phyloP scores from a whole-genome alignment of 2,329 filamentous ascomycete genomes.

The Fusarium begoniae region DNA sequence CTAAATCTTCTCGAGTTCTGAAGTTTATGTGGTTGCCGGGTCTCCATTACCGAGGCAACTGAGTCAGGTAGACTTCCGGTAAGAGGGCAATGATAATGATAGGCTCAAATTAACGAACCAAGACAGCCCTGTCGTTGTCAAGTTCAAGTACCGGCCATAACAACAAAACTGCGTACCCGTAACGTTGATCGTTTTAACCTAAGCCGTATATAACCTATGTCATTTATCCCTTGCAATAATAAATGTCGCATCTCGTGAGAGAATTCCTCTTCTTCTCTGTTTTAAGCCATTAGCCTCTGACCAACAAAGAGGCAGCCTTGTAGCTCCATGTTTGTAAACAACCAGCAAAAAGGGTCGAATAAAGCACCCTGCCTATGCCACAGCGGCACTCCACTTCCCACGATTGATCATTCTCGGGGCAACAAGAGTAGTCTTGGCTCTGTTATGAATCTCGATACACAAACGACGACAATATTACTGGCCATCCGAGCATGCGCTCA shows the following conservation, averaged over 20 bases:
- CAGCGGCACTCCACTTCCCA: neutral
- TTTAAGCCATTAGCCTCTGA: too few relatives aligned
- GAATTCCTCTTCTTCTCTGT: neutral
- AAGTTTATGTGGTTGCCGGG: neutral
- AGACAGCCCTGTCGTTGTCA: neutral
- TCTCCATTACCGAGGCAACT: neutral
- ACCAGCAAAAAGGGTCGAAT: too few relatives aligned
- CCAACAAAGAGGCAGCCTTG: neutral
- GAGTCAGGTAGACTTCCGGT: neutral
- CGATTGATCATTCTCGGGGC: fast-evolving
- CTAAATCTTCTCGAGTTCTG: fast-evolving
- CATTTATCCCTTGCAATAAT: neutral
- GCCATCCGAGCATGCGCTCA: neutral
- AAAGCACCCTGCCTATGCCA: neutral
- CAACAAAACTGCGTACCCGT: too few relatives aligned
- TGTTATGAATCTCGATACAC: neutral
- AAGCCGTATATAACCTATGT: too few relatives aligned
- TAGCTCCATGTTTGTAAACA: neutral
- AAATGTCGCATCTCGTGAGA: too few relatives aligned
- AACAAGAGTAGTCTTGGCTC: neutral
- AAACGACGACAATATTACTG: neutral
- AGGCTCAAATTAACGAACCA: neutral
- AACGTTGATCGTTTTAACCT: too few relatives aligned
- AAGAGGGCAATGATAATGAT: neutral
- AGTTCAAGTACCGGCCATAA: too few relatives aligned